Evolutionary conservation across 306 rosid genomes (phyloP), one percentile per base, ranked within the genome.

Genomic region (Trifolium dubium): DNA sequence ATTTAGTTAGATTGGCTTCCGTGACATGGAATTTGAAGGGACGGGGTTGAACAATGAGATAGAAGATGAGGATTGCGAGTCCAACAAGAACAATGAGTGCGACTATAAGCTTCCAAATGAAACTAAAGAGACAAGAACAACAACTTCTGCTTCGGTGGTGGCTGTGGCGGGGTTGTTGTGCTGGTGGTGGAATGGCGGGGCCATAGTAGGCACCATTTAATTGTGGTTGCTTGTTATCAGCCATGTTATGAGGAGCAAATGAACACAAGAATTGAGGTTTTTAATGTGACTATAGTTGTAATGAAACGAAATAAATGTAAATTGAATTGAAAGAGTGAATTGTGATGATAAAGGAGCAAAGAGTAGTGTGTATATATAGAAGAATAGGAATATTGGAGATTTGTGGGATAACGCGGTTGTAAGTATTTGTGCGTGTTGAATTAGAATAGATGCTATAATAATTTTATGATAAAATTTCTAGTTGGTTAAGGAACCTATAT

Each of bases 31-130:
- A 88, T 28, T 84, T 86, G 85, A 90, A 69, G 12, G 49, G 2
- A 18, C 81, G 88, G 1, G 96, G 98, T 2, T 81, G 89, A 46
- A 89, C 79, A 8, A 89, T 35, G 54, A 88, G 88, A 85, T 86
- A 92, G 83, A 92, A 81, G 70, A 88, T 70, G 11, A 92, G 71
- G 10, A 77, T 17, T 0, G 82, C 88, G 1, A 89, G 84, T 1
- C 81, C 88, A 3, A 34, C 14, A 7, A 81, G 34, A 58, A 89
- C 5, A n/a, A 83, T 46, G 50, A 82, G 67, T 12, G 81, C 8
- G 4, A 85, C 7, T 30, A 87, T 58, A 19, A 88, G 68, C 78
- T 88, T 87, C 84, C 88, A 84, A 19, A 91, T 28, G 61, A 82
- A 34, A 75, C 92, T 62, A 30, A 85, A 87, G 69, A 88, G 81